Percentiles rank a stretch among this genome's conserved stretches.
Evolutionary conservation across 75 land plant species (phyloP).

Genomic region (Pinus taeda): DNA sequence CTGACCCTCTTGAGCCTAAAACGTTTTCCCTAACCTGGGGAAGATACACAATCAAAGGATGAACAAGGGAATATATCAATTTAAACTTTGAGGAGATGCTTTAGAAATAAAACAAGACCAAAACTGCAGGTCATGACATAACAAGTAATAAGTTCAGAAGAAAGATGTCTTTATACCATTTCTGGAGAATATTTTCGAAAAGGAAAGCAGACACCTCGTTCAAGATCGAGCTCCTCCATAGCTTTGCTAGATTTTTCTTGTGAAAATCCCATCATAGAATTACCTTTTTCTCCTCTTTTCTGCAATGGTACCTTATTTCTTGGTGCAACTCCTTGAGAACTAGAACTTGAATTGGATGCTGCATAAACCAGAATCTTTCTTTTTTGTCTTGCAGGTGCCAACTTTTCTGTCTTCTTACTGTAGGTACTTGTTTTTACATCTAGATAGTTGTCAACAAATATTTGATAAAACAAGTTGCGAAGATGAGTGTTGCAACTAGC

Average conservation of each 20-base stretch:
- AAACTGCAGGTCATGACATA: not conserved
- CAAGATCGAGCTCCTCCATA: constrained; percentile 86
- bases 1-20: constrained; percentile 63
- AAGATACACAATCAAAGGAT: not conserved
- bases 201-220: constrained; percentile 94
- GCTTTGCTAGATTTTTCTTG: constrained; percentile 40
- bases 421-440: not conserved
- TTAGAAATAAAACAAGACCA: not conserved
- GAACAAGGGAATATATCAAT: not conserved
- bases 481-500: constrained; percentile 2
- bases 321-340: not conserved
- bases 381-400: not conserved
- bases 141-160: not conserved
- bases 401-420: not conserved
- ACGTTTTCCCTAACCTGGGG: constrained; percentile 80
- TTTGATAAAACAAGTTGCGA: not conserved
- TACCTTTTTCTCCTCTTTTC: constrained; percentile 10
- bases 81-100: not conserved
- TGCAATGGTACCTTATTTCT: constrained; percentile 4
- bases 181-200: constrained; percentile 93
- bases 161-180: constrained; percentile 42
- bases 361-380: not conserved
- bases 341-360: constrained; percentile 6
- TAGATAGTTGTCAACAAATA: not conserved
- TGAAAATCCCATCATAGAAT: not conserved